These are phyloP conservation scores for Cystobasidium sp. DNA, from an alignment of 1,284 basidiomycete genomes.

Conservation along the genomic window DNA sequence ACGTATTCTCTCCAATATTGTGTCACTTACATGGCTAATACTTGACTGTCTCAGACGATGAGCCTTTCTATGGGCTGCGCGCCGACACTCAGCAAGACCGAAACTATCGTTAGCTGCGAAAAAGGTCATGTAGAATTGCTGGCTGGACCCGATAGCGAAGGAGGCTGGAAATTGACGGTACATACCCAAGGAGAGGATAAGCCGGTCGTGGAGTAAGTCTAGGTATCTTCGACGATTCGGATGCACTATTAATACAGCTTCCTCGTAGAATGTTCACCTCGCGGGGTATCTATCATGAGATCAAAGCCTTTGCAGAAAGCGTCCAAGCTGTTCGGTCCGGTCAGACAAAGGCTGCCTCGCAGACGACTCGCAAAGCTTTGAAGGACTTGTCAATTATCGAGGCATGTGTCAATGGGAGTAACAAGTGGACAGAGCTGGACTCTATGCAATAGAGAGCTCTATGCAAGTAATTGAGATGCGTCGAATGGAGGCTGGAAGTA, in stretches of 20 bases:
- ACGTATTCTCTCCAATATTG: not conserved
- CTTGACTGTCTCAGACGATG: too few relatives aligned
- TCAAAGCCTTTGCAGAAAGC: conserved; percentile 1
- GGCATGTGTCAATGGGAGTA: conserved; percentile 20
- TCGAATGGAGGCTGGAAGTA: not conserved
- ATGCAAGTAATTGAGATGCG: too few relatives aligned
- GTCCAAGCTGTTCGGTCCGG: not conserved
- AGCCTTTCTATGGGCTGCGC: conserved; percentile 45
- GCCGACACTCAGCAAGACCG: conserved; percentile 33
- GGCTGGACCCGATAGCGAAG: not conserved
- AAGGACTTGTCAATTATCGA: conserved; percentile 49
- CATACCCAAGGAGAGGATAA: not conserved
- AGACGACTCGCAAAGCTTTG: conserved; percentile 38
- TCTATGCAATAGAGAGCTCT: not conserved
- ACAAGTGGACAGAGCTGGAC: not conserved
- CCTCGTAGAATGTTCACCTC: conserved; percentile 15
- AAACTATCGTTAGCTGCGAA: conserved; percentile 41
- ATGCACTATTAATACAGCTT: too few relatives aligned
- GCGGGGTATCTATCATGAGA: not conserved
- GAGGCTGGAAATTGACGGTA: not conserved
- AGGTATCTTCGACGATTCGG: too few relatives aligned
- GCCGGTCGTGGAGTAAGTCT: conserved; percentile 5
- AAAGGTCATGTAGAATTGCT: not conserved
- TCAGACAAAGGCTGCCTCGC: not conserved
- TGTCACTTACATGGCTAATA: too few relatives aligned